Percentiles rank a stretch among this genome's conserved stretches.
phyloP scores from a whole-genome alignment of 1,284 basidiomycete genomes.

The Malassezia brasiliensis region DNA sequence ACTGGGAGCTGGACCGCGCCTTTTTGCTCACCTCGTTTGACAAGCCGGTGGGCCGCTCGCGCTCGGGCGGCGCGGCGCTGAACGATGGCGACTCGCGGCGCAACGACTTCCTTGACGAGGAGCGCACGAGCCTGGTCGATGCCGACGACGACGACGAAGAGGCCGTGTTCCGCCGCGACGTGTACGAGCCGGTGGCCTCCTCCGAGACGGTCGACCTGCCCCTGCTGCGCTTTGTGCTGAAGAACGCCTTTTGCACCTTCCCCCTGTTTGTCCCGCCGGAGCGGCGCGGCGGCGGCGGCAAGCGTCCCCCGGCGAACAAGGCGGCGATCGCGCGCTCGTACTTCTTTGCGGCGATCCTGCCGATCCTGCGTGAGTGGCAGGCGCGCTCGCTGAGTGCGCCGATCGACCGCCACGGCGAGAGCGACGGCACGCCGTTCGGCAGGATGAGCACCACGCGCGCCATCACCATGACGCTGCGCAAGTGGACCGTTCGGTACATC shows the following conservation, averaged over 20 bases:
- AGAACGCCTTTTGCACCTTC: conserved; percentile 39
- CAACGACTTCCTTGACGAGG: conserved; percentile 31
- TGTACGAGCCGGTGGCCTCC: conserved; percentile 22
- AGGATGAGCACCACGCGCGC: conserved; percentile 24
- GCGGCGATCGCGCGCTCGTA: conserved; percentile 30
- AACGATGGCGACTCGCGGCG: conserved; percentile 31
- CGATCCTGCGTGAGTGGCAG: conserved; percentile 33
- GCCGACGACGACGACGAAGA: conserved; percentile 34
- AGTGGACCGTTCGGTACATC: conserved; percentile 32
- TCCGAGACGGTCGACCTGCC: conserved; percentile 23
- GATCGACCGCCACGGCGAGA: conserved; percentile 40
- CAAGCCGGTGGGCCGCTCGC: conserved; percentile 19
- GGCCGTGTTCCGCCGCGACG: conserved; percentile 36
- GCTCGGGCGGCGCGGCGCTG: not conserved
- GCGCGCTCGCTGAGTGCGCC: conserved; percentile 33
- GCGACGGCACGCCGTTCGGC: conserved; percentile 35
- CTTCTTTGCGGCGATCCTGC: conserved; percentile 30
- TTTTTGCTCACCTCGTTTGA: conserved; percentile 34
- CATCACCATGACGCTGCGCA: conserved; percentile 22
- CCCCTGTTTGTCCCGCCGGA: conserved; percentile 40
- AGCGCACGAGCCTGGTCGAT: conserved; percentile 10
- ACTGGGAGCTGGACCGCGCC: conserved; percentile 38
- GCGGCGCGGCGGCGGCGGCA: conserved; percentile 19
- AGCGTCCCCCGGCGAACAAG: conserved; percentile 26
- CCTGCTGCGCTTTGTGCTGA: conserved; percentile 37